These are phyloP conservation scores for Parasarocladium wereldwijsianum DNA, from an alignment of 2,329 filamentous ascomycete genomes.

Conservation along the genomic window DNA sequence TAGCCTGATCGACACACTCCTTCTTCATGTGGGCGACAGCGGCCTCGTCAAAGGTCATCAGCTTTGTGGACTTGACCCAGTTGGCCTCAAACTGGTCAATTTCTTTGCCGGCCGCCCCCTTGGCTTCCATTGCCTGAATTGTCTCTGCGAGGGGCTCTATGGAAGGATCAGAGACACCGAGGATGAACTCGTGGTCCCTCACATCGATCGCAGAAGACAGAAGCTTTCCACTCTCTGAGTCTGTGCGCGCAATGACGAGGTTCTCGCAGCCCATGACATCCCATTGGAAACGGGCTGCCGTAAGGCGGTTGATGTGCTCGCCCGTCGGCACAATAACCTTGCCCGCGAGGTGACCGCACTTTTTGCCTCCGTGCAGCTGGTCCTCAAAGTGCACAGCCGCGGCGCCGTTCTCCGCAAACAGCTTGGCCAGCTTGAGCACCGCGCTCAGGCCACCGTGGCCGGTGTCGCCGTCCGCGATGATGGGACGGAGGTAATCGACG, in stretches of 20 bases:
- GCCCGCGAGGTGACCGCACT: conserved; percentile 90
- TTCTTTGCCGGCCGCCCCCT: conserved; percentile 61
- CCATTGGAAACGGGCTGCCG: conserved; percentile 91
- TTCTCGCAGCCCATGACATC: conserved; percentile 96
- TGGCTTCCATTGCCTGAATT: conserved; percentile 75
- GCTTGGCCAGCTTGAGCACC: conserved; percentile 89
- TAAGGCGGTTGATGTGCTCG: conserved; percentile 91
- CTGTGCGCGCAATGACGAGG: conserved; percentile 84
- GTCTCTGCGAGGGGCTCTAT: conserved; percentile 74
- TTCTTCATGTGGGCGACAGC: conserved; percentile 58
- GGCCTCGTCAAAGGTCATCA: conserved; percentile 87
- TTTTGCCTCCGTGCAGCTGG: conserved; percentile 94
- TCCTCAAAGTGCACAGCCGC: conserved; percentile 97
- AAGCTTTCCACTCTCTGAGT: conserved; percentile 85
- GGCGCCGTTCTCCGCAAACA: conserved; percentile 94
- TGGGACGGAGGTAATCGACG: conserved; percentile 82
- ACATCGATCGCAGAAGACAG: conserved; percentile 85
- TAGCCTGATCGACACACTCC: conserved; percentile 47
- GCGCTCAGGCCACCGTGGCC: conserved; percentile 87
- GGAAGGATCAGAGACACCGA: conserved; percentile 64
- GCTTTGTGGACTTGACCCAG: conserved; percentile 76
- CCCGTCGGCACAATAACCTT: conserved; percentile 89
- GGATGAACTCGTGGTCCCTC: conserved; percentile 92
- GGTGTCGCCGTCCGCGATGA: conserved; percentile 92
- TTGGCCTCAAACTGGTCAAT: conserved; percentile 75